Evolutionary conservation across 2,329 filamentous ascomycete genomes (phyloP).

Genomic region (Helminthosporium solani): DNA sequence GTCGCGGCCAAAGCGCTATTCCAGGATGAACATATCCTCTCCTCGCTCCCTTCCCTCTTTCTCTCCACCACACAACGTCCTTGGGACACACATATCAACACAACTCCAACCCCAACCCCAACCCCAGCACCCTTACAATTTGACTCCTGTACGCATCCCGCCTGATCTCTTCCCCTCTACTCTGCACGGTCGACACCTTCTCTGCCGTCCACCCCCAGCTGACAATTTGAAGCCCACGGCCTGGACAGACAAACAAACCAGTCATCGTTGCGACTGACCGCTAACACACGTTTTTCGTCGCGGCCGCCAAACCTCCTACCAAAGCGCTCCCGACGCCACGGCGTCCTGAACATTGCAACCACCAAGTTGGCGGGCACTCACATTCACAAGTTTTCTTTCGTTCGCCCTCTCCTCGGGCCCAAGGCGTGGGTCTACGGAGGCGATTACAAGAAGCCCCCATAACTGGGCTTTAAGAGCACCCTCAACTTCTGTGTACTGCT

Average conservation of each 20-base stretch:
- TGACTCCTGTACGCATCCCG: constrained; percentile 1
- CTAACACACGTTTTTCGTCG: constrained; percentile 16
- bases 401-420: constrained; percentile 89
- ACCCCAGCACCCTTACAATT: constrained; percentile 1
- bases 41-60: constrained; percentile 2
- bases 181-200: neutral
- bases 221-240: constrained; percentile 5
- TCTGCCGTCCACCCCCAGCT: neutral
- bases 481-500: constrained; percentile 17
- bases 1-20: too few species aligned
- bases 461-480: constrained; percentile 61
- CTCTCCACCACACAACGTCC: constrained; percentile 24
- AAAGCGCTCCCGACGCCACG: constrained; percentile 34
- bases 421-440: constrained; percentile 94
- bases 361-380: constrained; percentile 93
- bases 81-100: constrained; percentile 21
- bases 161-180: constrained; percentile 7
- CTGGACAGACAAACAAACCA: constrained; percentile 9
- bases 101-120: too few species aligned
- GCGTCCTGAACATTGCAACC: constrained; percentile 53
- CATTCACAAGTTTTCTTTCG: constrained; percentile 69
- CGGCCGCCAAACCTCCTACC: constrained; percentile 19
- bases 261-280: constrained; percentile 31
- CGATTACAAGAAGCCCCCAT: constrained; percentile 90
- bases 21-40: constrained; percentile 14